These are phyloP conservation scores for Lentinula raphanica DNA, from an alignment of 768 basidiomycete genomes.

Conservation along the genomic window DNA sequence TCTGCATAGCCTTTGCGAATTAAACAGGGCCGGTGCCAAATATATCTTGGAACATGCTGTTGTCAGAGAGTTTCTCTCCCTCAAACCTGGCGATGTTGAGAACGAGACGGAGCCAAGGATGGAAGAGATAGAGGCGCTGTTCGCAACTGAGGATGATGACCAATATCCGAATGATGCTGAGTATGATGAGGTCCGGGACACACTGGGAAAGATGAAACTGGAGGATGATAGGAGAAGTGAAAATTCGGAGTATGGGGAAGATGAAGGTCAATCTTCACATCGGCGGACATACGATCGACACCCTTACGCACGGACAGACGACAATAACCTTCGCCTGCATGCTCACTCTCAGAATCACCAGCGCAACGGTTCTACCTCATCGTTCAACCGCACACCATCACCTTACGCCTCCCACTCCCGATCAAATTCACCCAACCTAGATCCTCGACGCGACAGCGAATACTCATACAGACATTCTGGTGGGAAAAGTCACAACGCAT, in stretches of 20 bases:
- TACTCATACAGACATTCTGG: neutral
- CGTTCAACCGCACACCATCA: slow-evolving; percentile 33
- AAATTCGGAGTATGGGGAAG: slow-evolving; percentile 57
- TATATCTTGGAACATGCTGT: slow-evolving; percentile 80
- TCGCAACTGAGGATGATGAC: slow-evolving; percentile 34
- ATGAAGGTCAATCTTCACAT: slow-evolving; percentile 48
- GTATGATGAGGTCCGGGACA: slow-evolving; percentile 41
- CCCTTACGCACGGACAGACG: slow-evolving; percentile 32
- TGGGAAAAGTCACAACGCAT: slow-evolving; percentile 15
- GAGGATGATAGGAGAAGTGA: slow-evolving; percentile 48
- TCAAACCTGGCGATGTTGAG: slow-evolving; percentile 82
- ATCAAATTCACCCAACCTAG: slow-evolving; percentile 31
- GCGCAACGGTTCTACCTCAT: slow-evolving; percentile 45
- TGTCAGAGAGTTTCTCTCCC: slow-evolving; percentile 76
- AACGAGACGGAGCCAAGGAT: slow-evolving; percentile 57
- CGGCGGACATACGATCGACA: slow-evolving; percentile 33
- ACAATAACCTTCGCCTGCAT: slow-evolving; percentile 35
- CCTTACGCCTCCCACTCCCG: slow-evolving; percentile 30
- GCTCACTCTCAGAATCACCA: slow-evolving; percentile 45
- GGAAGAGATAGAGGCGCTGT: slow-evolving; percentile 54
- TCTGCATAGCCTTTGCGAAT: slow-evolving; percentile 69
- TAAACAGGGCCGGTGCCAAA: slow-evolving; percentile 61
- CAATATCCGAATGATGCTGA: slow-evolving; percentile 29
- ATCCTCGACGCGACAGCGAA: slow-evolving; percentile 22
- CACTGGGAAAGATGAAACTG: slow-evolving; percentile 46